Percentiles rank a stretch among this genome's conserved stretches.
Conservation (phyloP, 352 stramenopile species). For the Paralagenidium karlingii region DNA sequence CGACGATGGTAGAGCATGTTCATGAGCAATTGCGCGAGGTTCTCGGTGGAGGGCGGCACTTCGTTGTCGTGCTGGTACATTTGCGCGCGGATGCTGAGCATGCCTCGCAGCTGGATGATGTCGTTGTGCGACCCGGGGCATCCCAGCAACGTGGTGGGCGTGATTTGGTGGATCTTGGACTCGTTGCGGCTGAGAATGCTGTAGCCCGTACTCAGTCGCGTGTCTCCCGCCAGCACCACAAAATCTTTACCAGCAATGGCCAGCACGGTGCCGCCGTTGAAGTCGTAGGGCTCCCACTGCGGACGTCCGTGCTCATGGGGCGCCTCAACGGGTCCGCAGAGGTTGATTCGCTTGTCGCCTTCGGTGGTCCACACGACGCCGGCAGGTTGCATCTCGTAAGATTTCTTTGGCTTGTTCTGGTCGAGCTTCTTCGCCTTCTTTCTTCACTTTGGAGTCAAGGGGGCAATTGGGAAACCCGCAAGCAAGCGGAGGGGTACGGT, state of each 20-base stretch:
- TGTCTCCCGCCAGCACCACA: conserved; percentile 94
- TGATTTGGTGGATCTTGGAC: conserved; percentile 81
- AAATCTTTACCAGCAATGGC: conserved; percentile 94
- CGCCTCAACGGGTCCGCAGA: no score
- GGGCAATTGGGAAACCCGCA: no score
- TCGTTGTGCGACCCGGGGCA: conserved; percentile 79
- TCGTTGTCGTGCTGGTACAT: conserved; percentile 95
- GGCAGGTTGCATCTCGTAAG: no score
- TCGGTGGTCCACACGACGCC: no score
- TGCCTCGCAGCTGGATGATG: conserved; percentile 70
- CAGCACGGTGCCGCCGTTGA: conserved; percentile 78
- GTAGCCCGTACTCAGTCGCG: conserved; percentile 94
- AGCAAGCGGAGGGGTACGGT: no score
- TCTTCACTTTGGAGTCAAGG: no score
- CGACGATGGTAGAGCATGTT: conserved; percentile 97
- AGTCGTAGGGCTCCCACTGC: conserved; percentile 75
- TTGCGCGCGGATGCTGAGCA: conserved; percentile 62
- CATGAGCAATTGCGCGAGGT: conserved; percentile 93
- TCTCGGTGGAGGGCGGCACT: conserved; percentile 84
- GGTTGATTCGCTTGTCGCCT: no score
- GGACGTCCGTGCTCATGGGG: conserved; percentile 21
- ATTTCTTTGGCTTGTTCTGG: no score
- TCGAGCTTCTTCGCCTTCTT: no score
- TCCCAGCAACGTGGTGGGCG: conserved; percentile 52
- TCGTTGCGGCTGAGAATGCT: conserved; percentile 93